Base-by-base conservation (phyloP, 2,329 filamentous ascomycete species). In the Arthrinium phaeospermum region DNA sequence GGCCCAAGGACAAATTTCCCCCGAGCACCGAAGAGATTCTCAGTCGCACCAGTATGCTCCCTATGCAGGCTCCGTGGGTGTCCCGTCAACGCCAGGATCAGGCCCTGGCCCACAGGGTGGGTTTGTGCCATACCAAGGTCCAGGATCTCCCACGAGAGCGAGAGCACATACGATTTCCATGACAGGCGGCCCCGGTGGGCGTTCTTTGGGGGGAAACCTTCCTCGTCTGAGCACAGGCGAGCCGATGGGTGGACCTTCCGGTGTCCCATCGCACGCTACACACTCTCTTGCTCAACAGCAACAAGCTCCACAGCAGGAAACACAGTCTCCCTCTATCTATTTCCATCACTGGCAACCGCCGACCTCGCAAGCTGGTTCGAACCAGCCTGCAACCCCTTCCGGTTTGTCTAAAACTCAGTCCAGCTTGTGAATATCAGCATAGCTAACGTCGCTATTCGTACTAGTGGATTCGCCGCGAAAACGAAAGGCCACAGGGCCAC, bases 291-390 rank as follows among this genome's bases (percentile, higher is more conserved):
- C 84, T 79, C 88, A 86, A 78, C 86, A 85, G 77, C 88, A 84
- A 51, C 87, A 86, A 51, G 80, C 83, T 67, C 87, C 88, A 73
- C 90, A 91, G 77, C 88, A 92, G 76, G 90, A 91, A 67, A 83
- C 89, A 64, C 86, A 91, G 75, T 94, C 93, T 53, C 91, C 92
- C 0, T 93, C 92, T 30, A 93, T 97, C 68, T 96, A 94, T 82
- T 98, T 98, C 81, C 94, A 97, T 79, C 94, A 97, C 80, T 98
- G 95, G 94, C 93, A 96, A 73, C 95, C 95, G 67, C 95, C 95
- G 19, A 89, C 87, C 30, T 89, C 90, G 74, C 88, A 93, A 82
- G 85, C 86, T 75, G 84, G 86, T 80, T 86, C 88, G 72, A 90
- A 91, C 78, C 91, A 93, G 80, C 92, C 93, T 73, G 89, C 89